Evolutionary conservation across 2,329 filamentous ascomycete genomes (phyloP), one percentile per base, ranked within the genome.

Genomic region (Amphichorda felina): DNA sequence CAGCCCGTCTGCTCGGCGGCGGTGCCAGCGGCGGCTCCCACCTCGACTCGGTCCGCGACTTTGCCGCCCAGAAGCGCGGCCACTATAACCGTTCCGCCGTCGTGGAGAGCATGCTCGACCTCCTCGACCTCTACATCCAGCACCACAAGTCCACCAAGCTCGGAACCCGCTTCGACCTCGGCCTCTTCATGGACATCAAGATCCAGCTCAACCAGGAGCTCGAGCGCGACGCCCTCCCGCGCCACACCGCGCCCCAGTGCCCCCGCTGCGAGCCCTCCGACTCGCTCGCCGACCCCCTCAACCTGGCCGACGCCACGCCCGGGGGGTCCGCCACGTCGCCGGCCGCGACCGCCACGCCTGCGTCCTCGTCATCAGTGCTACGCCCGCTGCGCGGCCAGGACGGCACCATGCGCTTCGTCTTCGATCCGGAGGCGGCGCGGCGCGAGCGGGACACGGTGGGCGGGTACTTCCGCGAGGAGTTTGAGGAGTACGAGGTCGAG

Each of bases 111-210:
- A 73, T 94, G 48, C 75, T 95, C 27, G 91, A 96, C 51, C 68
- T 95, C 0, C 70, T 96, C 18, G 89, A 98, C 50, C 71, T 96
- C 3, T 96, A 95, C 56, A 91, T 86, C 0, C 83, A 94, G 50
- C 81, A 93, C 51, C 75, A 76, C 37, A 72, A 75, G 44, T 67
- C 70, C 35, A 94, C 87, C 24, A 75, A 79, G 34, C 66, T 94
- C 15, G 88, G 87, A 6, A 66, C 72, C 13, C 64, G 72, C 33
- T 82, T 85, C 56, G 73, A 80, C 32, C 67, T 89, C 30, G 79
- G 89, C 45, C 72, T 71, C 36, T 89, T 94, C 53, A 84, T 96
- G 50, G 75, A 81, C 43, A 77, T 93, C 46, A 85, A 91, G 52
- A 94, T 96, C 43, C 70, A 75, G 17, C 68, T 95, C 42, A 95